Evolutionary conservation across 108 stramenopile species (phyloP), one percentile per base, ranked within the genome.

Genomic region (Nannochloropsis salina): DNA sequence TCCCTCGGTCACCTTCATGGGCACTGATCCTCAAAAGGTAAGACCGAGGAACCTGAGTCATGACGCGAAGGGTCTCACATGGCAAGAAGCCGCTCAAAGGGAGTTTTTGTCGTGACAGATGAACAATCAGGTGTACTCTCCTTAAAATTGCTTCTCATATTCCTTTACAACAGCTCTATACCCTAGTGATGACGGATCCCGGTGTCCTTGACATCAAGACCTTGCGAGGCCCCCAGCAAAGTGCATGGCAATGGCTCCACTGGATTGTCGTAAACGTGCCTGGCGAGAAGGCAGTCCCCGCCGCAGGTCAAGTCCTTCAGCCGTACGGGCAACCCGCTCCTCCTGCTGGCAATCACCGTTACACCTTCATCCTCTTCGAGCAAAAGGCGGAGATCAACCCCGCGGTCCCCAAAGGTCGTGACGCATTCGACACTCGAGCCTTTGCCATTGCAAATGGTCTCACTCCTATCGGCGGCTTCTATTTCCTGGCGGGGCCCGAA

Each of bases 361-460:
- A 74, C n/a, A 74, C 61, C 61, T 74, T 74, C 61, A 15, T 74
- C 61, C 61, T 74, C 20, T 74, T 74, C n/a, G 61, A 74, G 6
- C 61, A 74, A 6, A 74, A 74, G 61, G 61, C 61, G 4, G 61
- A 74, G 61, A 74, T 74, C 61, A 74, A 74, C 61, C 61, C 61
- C 5, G 61, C 61, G n/a, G n/a, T n/a, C 61, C 61, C 61, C n/a
- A 74, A 74, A n/a, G 61, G n/a, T 15, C 61, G 61, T n/a, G 61
- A n/a, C 61, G 15, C 61, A 3, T 74, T 74, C 61, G 61, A 74
- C 61, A 74, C 61, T 74, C 61, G 61, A 15, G 61, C 61, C n/a
- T 74, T 74, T 74, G 61, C 61, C 61, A n/a, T n/a, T n/a, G 61
- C 61, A 15, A 74, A 74, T n/a, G n/a, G 61, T n/a, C 61, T 74